phyloP scores from a whole-genome alignment of 345 rosid genomes.

The Schrenkiella parvula region DNA sequence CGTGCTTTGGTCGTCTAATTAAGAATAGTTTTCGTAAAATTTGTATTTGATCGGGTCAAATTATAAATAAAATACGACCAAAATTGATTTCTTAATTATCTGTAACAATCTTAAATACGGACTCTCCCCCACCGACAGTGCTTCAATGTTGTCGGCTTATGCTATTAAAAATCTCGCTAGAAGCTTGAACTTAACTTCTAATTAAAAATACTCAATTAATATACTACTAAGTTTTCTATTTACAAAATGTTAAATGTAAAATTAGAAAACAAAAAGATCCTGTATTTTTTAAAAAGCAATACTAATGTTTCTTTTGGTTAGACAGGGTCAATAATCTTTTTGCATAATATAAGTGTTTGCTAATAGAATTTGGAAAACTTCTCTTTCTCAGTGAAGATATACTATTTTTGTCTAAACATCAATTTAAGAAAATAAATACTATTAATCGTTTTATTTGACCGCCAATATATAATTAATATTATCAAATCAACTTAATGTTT shows the following conservation, averaged over 20 bases:
- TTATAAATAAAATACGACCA: constrained; percentile 24
- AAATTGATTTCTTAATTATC: constrained; percentile 9
- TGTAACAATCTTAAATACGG: constrained; percentile 25
- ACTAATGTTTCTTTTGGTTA: constrained; percentile 2
- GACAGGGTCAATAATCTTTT: constrained; percentile 3
- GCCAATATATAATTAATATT: too few species aligned
- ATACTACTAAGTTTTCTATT: neutral
- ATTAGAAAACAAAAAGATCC: neutral
- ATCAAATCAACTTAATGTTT: constrained; percentile 7
- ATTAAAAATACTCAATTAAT: neutral
- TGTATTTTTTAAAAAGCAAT: neutral
- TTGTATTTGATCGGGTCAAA: constrained; percentile 10
- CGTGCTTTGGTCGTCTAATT: constrained; percentile 17
- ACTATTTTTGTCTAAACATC: constrained; percentile 26
- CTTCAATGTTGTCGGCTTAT: constrained; percentile 33
- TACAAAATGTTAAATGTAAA: neutral
- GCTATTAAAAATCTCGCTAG: neutral
- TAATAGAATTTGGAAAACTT: constrained; percentile 22
- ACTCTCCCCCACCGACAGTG: constrained; percentile 35
- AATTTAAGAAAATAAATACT: neutral
- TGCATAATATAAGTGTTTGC: constrained; percentile 1
- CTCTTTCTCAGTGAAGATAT: neutral
- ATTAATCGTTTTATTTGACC: constrained; percentile 15
- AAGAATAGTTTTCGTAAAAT: constrained; percentile 1
- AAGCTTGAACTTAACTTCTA: neutral